Conservation (phyloP, 2,329 filamentous ascomycete genomes). For the Penicillium sp. region DNA sequence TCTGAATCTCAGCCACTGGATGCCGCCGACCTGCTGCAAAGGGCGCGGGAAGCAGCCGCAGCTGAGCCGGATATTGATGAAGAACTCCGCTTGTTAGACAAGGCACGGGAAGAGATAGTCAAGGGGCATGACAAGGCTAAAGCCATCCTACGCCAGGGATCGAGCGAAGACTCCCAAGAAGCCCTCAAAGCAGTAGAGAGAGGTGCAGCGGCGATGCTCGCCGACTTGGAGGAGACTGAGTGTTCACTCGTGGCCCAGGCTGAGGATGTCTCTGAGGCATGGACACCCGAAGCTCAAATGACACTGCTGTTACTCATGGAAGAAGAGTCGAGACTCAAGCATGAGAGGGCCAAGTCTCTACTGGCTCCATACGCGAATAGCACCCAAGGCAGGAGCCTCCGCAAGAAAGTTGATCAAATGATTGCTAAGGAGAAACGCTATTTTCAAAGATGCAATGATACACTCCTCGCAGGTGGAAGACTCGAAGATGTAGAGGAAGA, state of each 20-base stretch:
- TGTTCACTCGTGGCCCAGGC: too few relatives aligned
- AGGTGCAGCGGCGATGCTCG: not conserved
- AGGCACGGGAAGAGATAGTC: not conserved
- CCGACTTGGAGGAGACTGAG: not conserved
- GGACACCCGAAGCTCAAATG: not conserved
- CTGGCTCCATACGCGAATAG: not conserved
- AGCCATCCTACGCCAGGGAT: not conserved
- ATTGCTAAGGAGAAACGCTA: not conserved
- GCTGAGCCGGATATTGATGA: not conserved
- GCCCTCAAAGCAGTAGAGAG: not conserved
- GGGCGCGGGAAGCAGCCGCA: too few relatives aligned
- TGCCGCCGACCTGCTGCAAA: not conserved
- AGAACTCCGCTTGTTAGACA: not conserved
- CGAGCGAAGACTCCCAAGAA: not conserved
- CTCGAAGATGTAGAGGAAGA: not conserved
- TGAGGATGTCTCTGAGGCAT: too few relatives aligned
- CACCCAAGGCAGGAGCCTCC: not conserved
- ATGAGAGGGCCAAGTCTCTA: not conserved
- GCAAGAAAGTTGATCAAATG: not conserved
- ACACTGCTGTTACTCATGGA: not conserved
- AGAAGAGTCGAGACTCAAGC: not conserved
- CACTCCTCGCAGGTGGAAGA: not conserved
- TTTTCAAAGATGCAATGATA: not conserved
- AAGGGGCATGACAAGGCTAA: not conserved
- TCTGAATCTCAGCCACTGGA: not conserved